These are phyloP conservation scores for Cercophora scortea DNA, from an alignment of 495 filamentous ascomycete species.

Conservation along the genomic window DNA sequence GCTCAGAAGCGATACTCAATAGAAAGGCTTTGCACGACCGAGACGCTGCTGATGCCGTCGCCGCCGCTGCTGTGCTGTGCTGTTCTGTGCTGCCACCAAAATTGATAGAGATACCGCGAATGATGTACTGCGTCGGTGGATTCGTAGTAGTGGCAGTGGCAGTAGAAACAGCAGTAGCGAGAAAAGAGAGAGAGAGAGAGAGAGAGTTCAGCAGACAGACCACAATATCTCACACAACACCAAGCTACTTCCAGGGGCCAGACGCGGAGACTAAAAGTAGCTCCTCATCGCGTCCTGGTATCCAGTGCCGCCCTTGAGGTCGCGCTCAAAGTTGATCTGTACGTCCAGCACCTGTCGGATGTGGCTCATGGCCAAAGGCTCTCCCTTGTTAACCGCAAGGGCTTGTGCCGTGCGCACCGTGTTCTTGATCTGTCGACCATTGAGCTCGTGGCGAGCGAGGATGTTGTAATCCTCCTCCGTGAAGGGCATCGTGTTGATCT, in stretches of 20 bases:
- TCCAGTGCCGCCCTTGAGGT: slow-evolving; percentile 58
- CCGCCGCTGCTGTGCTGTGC: too few species aligned
- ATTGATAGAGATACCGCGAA: neutral
- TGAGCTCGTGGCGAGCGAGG: slow-evolving; percentile 64
- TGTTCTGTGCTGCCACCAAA: neutral
- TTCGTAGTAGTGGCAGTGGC: too few species aligned
- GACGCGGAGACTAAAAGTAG: slow-evolving; percentile 28
- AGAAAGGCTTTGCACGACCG: neutral
- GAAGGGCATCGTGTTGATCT: slow-evolving; percentile 54
- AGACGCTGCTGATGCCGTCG: too few species aligned
- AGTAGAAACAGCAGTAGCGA: too few species aligned
- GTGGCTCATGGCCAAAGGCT: slow-evolving; percentile 67
- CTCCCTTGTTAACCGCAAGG: slow-evolving; percentile 68
- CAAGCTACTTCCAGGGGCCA: neutral
- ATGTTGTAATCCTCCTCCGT: slow-evolving; percentile 58
- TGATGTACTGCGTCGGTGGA: neutral
- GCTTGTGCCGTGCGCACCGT: slow-evolving; percentile 80
- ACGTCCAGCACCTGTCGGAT: slow-evolving; percentile 78
- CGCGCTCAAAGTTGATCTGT: slow-evolving; percentile 72
- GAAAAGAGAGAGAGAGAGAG: neutral
- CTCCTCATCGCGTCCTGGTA: slow-evolving; percentile 56
- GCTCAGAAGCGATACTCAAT: too few species aligned
- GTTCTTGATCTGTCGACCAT: slow-evolving; percentile 96
- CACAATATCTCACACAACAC: neutral
- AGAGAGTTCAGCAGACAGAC: neutral